A percentile compares a stretch with the other conserved stretches of the same genome.
Evolutionary conservation across 1,284 basidiomycete genomes (phyloP).

Genomic region (Flammula alnicola): DNA sequence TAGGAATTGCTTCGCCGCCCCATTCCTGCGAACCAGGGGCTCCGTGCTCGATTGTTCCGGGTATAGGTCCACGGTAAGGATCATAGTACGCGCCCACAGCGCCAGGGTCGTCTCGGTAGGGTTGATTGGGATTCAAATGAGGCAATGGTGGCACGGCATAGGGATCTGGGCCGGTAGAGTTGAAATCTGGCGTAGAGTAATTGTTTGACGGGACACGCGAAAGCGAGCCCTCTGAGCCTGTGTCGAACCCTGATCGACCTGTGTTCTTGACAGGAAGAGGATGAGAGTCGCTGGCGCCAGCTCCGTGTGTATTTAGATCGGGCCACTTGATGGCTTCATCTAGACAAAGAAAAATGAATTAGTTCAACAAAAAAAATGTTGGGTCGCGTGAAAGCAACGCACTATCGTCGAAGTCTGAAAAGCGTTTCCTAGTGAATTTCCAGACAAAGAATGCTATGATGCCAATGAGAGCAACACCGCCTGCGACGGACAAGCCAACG

Average conservation of each 20-base stretch:
- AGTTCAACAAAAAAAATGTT: constrained; percentile 14
- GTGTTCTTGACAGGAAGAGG: constrained; percentile 68
- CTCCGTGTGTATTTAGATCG: constrained; percentile 71
- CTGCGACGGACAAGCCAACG: constrained; percentile 77
- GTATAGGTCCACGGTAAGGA: constrained; percentile 76
- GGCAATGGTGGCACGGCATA: constrained; percentile 86
- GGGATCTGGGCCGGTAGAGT: constrained; percentile 56
- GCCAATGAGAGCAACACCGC: constrained; percentile 71
- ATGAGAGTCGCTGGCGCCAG: constrained; percentile 50
- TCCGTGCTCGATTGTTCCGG: constrained; percentile 61
- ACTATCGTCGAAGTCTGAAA: constrained; percentile 78
- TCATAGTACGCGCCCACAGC: constrained; percentile 63
- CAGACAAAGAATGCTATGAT: constrained; percentile 76
- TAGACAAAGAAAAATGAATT: constrained; percentile 29
- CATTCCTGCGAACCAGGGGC: constrained; percentile 32
- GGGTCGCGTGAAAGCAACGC: constrained; percentile 37
- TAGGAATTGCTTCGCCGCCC: constrained; percentile 69
- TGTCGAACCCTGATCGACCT: constrained; percentile 67
- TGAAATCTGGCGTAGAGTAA: constrained; percentile 50
- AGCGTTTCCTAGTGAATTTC: constrained; percentile 82
- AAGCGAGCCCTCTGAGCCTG: constrained; percentile 60
- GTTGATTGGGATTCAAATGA: constrained; percentile 75
- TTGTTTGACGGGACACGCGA: constrained; percentile 58
- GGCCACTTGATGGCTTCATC: constrained; percentile 88
- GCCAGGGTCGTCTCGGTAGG: constrained; percentile 73